Base-by-base conservation (phyloP, 2,329 filamentous ascomycete genomes). In the Penicillium sp. region DNA sequence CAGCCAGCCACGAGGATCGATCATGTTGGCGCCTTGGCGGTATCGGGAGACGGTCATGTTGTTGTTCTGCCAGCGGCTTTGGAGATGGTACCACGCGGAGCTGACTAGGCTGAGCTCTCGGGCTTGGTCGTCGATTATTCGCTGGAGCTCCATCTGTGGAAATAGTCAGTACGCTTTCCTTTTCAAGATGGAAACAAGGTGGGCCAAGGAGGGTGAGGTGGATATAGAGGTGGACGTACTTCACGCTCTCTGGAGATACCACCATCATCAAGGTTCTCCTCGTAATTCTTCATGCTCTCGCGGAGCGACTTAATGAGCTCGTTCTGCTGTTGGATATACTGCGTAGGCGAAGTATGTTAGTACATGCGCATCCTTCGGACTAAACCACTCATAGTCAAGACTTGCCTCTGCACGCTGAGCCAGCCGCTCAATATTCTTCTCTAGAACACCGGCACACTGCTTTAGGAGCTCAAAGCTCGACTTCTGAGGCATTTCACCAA, bases 361-460 rank as follows among this genome's bases (percentile, higher is more conserved):
- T 47, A 54, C 31, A 40, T 31, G 19, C 31, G 7, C 16, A 6
- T 7, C 13, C 18, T 22, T 37, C 16, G 35, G 18, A 36, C 7
- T 13, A 46, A 5, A n/a, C 7, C 11, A 22, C n/a, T 27, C 6
- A 36, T 35, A 13, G 7, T 44, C 9, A n/a, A 40, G 47, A 75
- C 73, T 70, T 37, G 78, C 77, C 75, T 78, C 76, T 60, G 75
- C 75, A 59, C 77, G 75, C 60, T 77, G 73, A 33, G 76, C 75
- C 33, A 79, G 69, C 36, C 73, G 72, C 59, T 78, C 76, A 24
- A 75, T 68, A 51, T 79, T 85, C 65, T 85, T 86, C 73, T 85
- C 85, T 60, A 83, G 80, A 41, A 84, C 79, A 31, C 81, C 82
- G n/a, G 78, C 79, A 40, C 79, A 80, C 62, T 77, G 75, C 55